Percentiles rank a stretch among this genome's conserved stretches.
These are phyloP conservation scores for Ustilago bromivora DNA, from an alignment of 1,284 basidiomycete genomes.

Conservation along the genomic window DNA sequence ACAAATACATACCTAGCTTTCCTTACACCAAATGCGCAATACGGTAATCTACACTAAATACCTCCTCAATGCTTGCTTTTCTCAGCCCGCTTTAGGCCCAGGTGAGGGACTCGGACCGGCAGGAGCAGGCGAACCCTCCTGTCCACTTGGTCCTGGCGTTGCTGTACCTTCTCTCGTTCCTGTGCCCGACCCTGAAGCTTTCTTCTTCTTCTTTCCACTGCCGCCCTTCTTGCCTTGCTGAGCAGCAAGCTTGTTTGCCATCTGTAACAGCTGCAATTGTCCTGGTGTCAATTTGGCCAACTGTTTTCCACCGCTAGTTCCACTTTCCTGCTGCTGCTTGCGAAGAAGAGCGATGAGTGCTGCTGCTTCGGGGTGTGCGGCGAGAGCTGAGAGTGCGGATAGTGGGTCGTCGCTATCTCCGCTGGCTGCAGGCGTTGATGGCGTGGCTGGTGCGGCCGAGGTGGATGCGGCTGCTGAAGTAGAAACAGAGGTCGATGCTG, in stretches of 20 bases:
- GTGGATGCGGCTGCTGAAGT: not conserved
- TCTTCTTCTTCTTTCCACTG: slow-evolving; percentile 51
- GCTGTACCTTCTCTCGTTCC: slow-evolving; percentile 35
- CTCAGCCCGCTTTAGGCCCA: slow-evolving; percentile 14
- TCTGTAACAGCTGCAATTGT: slow-evolving; percentile 65
- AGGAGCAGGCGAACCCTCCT: slow-evolving; percentile 37
- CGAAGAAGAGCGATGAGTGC: slow-evolving; percentile 63
- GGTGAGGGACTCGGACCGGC: slow-evolving; percentile 31
- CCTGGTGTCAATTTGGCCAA: slow-evolving; percentile 62
- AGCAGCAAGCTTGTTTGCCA: slow-evolving; percentile 63
- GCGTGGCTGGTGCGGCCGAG: slow-evolving; percentile 1
- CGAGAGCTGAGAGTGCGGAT: slow-evolving; percentile 57
- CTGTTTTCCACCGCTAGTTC: slow-evolving; percentile 44
- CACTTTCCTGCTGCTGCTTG: slow-evolving; percentile 60
- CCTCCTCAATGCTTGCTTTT: no score
- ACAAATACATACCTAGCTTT: not conserved
- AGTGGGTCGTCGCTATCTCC: slow-evolving; percentile 49
- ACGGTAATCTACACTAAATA: no score
- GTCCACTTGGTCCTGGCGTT: slow-evolving; percentile 37
- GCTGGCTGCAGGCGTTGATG: slow-evolving; percentile 2
- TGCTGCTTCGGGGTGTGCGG: slow-evolving; percentile 65
- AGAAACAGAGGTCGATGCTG: not conserved
- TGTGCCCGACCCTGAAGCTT: slow-evolving; percentile 15
- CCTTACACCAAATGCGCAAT: not conserved
- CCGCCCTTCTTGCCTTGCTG: slow-evolving; percentile 51